These are phyloP conservation scores for Fusarium circinatum DNA, from an alignment of 2,329 filamentous ascomycete species.

Conservation along the genomic window DNA sequence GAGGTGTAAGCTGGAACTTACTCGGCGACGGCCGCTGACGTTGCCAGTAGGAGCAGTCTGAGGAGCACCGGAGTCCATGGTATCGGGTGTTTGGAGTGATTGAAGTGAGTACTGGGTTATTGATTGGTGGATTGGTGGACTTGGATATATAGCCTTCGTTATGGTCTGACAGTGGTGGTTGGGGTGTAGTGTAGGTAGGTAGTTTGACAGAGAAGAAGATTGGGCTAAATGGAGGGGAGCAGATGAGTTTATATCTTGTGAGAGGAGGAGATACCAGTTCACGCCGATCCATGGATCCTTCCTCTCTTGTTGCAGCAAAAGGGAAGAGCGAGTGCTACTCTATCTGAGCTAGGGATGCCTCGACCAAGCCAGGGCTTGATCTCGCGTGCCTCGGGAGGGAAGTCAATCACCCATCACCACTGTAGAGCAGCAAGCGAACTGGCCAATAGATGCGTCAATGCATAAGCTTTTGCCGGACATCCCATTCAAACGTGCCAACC, in stretches of 20 bases:
- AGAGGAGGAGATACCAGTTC: constrained; percentile 18
- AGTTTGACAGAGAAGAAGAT: not conserved
- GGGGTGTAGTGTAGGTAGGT: not conserved
- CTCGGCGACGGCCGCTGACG: constrained; percentile 45
- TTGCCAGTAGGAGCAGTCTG: constrained; percentile 33
- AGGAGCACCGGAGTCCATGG: constrained; percentile 46
- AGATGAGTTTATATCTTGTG: constrained; percentile 25
- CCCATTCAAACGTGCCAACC: constrained; percentile 27
- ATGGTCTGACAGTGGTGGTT: not conserved
- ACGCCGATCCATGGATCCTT: constrained; percentile 19
- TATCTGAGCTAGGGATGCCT: constrained; percentile 15
- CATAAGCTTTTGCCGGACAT: constrained; percentile 29
- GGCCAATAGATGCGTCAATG: constrained; percentile 17
- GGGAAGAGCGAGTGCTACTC: constrained; percentile 13
- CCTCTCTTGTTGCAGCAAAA: not conserved
- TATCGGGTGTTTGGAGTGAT: constrained; percentile 6
- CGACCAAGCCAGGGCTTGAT: constrained; percentile 22
- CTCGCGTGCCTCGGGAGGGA: constrained; percentile 26
- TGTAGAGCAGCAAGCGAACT: not conserved
- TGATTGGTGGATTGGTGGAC: not conserved
- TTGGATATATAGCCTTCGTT: not conserved
- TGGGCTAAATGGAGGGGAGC: not conserved
- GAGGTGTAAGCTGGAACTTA: constrained; percentile 12
- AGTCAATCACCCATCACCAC: constrained; percentile 34
- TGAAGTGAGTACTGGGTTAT: not conserved